Evolutionary conservation across 805 yeast genomes (phyloP).

Genomic region (Saccharomycopsis fibuligera): DNA sequence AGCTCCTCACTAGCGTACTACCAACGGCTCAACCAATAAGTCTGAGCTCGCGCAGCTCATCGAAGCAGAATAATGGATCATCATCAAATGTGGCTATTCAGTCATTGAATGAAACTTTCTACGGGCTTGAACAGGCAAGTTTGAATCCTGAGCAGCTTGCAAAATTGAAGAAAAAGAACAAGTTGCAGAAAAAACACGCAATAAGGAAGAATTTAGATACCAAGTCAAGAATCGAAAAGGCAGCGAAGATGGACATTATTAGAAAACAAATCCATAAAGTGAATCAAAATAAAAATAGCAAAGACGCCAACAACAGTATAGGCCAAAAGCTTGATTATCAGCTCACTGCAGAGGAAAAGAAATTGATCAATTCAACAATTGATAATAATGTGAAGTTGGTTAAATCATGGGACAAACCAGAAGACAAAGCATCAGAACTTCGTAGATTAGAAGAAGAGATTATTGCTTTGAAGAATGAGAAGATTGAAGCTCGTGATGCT

Average conservation of each 20-base stretch:
- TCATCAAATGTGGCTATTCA: slow-evolving; percentile 29
- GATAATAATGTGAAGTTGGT: slow-evolving; percentile 33
- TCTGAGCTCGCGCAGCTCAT: slow-evolving; percentile 14
- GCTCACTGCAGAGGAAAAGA: slow-evolving; percentile 31
- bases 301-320: neutral
- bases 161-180: slow-evolving; percentile 32
- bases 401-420: slow-evolving; percentile 34
- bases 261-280: slow-evolving; percentile 26
- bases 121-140: slow-evolving; percentile 29
- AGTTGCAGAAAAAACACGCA: slow-evolving; percentile 27
- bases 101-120: slow-evolving; percentile 30
- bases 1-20: slow-evolving; percentile 31
- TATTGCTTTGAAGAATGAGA: slow-evolving; percentile 36
- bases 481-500: slow-evolving; percentile 26
- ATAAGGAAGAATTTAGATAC: slow-evolving; percentile 23
- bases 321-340: slow-evolving; percentile 22
- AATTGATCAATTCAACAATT: slow-evolving; percentile 30
- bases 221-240: slow-evolving; percentile 25
- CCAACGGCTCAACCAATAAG: slow-evolving; percentile 30
- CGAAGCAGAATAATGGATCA: too few relatives aligned
- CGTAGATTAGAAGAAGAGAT: slow-evolving; percentile 37
- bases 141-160: slow-evolving; percentile 31
- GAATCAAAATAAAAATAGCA: slow-evolving; percentile 9
- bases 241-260: slow-evolving; percentile 31
- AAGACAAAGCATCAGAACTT: slow-evolving; percentile 36